Base-by-base conservation (phyloP, 441 rosid genomes). In the Manihot esculenta region DNA sequence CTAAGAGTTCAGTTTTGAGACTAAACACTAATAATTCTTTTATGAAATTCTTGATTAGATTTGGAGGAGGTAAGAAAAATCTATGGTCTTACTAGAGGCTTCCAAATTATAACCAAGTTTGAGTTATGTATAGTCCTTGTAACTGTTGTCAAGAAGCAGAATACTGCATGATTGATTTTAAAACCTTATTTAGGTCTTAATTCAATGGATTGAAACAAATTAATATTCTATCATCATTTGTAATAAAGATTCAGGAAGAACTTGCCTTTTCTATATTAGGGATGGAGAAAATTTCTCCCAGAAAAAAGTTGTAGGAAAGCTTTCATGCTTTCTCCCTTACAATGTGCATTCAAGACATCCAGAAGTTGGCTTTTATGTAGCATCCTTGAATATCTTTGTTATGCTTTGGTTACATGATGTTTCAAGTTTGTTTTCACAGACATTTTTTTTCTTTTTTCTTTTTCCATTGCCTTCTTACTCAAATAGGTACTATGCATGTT, bases 401-500 rank as follows among this genome's bases (percentile, higher is more conserved):
- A 11, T 20, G 41, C 58, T 30, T 48, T 27, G 42, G 20, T 45
- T 10, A 21, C 24, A 49, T 27, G 55, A 45, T 45, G 56, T 17
- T 64, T 23, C 8, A 26, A 13, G 59, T 23, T 70, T 56, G 41
- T 35, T 38, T 66, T 63, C 60, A 18, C 38, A 49, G 27, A 55
- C n/a, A n/a, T n/a, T n/a, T n/a, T n/a, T n/a, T n/a, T n/a, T n/a
- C n/a, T n/a, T n/a, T n/a, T 41, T 21, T 41, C 7, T 2, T n/a
- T 60, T 26, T 33, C 23, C 23, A 3, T 41, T 35, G n/a, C n/a
- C 60, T 66, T 67, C 62, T 74, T 60, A 23, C 70, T 61, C 23
- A 54, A 10, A 10, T 38, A 64, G 54, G 17, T 68, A 49, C 64
- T 76, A 18, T 72, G 42, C 44, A 24, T 78, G 66, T 74, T 76